Conservation (phyloP, 108 stramenopile species). For the Conticribra weissflogii region DNA sequence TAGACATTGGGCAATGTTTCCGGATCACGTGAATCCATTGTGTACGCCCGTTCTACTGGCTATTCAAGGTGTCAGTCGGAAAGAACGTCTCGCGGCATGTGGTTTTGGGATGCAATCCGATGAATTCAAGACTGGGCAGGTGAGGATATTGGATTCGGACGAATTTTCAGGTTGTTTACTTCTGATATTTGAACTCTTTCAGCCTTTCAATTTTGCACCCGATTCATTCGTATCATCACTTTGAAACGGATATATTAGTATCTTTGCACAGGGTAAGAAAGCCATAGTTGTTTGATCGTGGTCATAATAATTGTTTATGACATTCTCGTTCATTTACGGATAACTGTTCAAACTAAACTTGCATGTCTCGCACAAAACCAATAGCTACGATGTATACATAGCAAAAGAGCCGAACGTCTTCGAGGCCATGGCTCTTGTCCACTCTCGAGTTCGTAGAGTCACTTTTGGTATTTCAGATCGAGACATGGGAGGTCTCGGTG, state of each 20-base stretch:
- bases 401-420: slow-evolving; percentile 71
- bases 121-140: slow-evolving; percentile 40
- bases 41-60: slow-evolving; percentile 70
- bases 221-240: slow-evolving; percentile 7
- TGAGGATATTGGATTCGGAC: slow-evolving; percentile 5
- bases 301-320: too few relatives aligned
- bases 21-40: slow-evolving; percentile 57
- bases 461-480: slow-evolving; percentile 55
- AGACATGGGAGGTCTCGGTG: slow-evolving; percentile 52
- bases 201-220: not conserved
- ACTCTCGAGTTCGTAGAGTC: slow-evolving; percentile 70
- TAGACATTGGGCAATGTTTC: slow-evolving; percentile 20
- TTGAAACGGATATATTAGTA: slow-evolving; percentile 35
- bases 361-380: too few relatives aligned
- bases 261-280: slow-evolving; percentile 71
- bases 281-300: not conserved
- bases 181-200: not conserved
- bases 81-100: slow-evolving; percentile 61
- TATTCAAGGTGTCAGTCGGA: slow-evolving; percentile 78
- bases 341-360: not conserved
- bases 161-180: not conserved
- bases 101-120: slow-evolving; percentile 54
- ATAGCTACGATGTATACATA: slow-evolving; percentile 64
- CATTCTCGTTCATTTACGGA: not conserved
- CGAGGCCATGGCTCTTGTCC: slow-evolving; percentile 83